Conservation (phyloP, 768 basidiomycete genomes). For the Leccinum olivaceopallidum region DNA sequence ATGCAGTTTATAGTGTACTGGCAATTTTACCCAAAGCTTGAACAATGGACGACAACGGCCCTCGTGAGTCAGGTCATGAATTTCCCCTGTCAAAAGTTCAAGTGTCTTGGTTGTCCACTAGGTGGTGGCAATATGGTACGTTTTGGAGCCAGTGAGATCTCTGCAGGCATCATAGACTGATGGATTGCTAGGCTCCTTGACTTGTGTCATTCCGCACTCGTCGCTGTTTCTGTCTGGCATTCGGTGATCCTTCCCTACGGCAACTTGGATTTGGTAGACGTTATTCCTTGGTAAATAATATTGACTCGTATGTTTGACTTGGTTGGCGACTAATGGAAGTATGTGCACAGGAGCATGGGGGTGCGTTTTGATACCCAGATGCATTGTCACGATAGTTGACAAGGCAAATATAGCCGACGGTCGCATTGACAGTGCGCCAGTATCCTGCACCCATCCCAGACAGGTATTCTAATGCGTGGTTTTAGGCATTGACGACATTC, state of each 20-base stretch:
- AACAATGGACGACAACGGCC: slow-evolving; percentile 18
- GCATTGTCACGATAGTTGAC: not conserved
- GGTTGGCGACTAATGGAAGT: not conserved
- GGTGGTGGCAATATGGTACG: slow-evolving; percentile 26
- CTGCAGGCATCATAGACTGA: not conserved
- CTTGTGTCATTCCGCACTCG: slow-evolving; percentile 25
- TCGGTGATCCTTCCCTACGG: slow-evolving; percentile 25
- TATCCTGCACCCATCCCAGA: not conserved
- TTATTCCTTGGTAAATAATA: slow-evolving; percentile 26
- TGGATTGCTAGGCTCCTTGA: slow-evolving; percentile 21
- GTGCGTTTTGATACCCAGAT: slow-evolving; percentile 11
- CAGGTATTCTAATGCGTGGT: not conserved
- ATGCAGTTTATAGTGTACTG: slow-evolving; percentile 30
- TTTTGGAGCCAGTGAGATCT: not conserved
- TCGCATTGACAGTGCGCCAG: slow-evolving; percentile 23
- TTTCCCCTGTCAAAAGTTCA: not conserved
- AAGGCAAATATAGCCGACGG: slow-evolving; percentile 13
- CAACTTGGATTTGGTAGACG: slow-evolving; percentile 6
- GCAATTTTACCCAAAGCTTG: slow-evolving; percentile 15
- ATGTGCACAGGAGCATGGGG: slow-evolving; percentile 23
- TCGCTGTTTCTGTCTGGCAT: slow-evolving; percentile 26
- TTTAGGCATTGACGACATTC: slow-evolving; percentile 27
- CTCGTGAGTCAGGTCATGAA: slow-evolving; percentile 14
- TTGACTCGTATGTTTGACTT: not conserved
- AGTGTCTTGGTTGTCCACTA: not conserved